These are phyloP conservation scores for Aaosphaeria arxii DNA, from an alignment of 2,329 filamentous ascomycete species.

Conservation along the genomic window DNA sequence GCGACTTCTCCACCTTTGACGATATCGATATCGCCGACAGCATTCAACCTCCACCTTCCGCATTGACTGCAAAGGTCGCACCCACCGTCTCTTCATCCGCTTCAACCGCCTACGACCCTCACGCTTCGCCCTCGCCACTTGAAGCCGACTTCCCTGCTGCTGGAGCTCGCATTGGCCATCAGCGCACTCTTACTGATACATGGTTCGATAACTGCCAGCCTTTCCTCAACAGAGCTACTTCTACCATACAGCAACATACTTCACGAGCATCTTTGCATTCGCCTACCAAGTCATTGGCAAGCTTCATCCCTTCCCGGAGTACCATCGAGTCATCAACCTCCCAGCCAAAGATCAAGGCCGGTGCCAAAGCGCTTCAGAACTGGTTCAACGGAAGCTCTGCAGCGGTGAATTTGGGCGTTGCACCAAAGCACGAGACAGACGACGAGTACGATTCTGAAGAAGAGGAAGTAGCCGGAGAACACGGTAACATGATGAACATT, in stretches of 20 bases:
- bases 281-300: constrained; percentile 37
- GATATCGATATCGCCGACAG: constrained; percentile 29
- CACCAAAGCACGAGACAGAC: constrained; percentile 12
- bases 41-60: constrained; percentile 33
- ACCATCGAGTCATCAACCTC: constrained; percentile 17
- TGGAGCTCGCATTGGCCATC: constrained; percentile 21
- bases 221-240: constrained; percentile 32
- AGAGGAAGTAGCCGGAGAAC: constrained; percentile 18
- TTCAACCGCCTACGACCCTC: constrained; percentile 34
- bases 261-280: constrained; percentile 36
- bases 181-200: constrained; percentile 33
- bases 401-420: constrained; percentile 46
- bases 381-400: constrained; percentile 55
- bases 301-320: constrained; percentile 35
- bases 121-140: constrained; percentile 23
- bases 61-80: constrained; percentile 14
- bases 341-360: constrained; percentile 27
- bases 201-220: constrained; percentile 37
- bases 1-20: constrained; percentile 22
- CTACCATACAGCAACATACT: constrained; percentile 37
- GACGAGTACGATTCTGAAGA: constrained; percentile 27
- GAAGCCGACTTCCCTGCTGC: constrained; percentile 17
- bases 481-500: constrained; percentile 30
- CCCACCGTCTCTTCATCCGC: background rate
- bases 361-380: constrained; percentile 38